Base-by-base conservation (phyloP, 2,329 filamentous ascomycete species). In the Fusarium clavum region DNA sequence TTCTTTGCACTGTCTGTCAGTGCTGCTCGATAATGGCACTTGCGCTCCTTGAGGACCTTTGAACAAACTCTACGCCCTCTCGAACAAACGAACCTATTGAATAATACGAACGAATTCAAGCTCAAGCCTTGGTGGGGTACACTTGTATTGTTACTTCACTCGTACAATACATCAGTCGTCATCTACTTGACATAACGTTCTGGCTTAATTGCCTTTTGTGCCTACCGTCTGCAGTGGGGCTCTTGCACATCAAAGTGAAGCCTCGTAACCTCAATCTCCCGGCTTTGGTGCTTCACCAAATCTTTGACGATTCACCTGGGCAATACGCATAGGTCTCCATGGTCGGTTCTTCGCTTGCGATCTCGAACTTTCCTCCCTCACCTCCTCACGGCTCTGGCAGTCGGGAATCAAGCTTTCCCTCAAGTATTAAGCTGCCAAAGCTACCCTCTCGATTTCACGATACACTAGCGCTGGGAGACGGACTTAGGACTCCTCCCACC, bases 401-500 rank as follows among this genome's bases (percentile, higher is more conserved):
- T 49, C 71, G 64, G 56, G 64, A 64, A 72, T 61, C 64, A 41
- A 59, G 64, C 40, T 60, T 67, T 40, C 67, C 61, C 48, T 48
- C 56, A 55, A 69, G 57, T 56, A 57, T 71, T 44, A 55, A 64
- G 25, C 62, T 74, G 52, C 72, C 72, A 43, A 77, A 77, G 67
- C 69, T 71, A 29, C 70, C 64, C 40, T 60, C 69, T 44, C 62
- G 72, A 54, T 59, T 57, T 56, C 44, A 73, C 64, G 59, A 68
- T 57, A 59, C 69, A 51, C 54, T 57, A 40, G 61, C 55, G 43
- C 57, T 67, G 55, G 76, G 72, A 60, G 76, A 77, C 76, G 84
- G 85, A 65, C 81, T 87, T 73, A 81, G 79, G 74, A 86, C 85
- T 63, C 85, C 86, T 54, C 85, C 85, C 43, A 77, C 80, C 70